phyloP scores from a whole-genome alignment of 2,329 filamentous ascomycete species.

The Cladosporium cucumerinum region DNA sequence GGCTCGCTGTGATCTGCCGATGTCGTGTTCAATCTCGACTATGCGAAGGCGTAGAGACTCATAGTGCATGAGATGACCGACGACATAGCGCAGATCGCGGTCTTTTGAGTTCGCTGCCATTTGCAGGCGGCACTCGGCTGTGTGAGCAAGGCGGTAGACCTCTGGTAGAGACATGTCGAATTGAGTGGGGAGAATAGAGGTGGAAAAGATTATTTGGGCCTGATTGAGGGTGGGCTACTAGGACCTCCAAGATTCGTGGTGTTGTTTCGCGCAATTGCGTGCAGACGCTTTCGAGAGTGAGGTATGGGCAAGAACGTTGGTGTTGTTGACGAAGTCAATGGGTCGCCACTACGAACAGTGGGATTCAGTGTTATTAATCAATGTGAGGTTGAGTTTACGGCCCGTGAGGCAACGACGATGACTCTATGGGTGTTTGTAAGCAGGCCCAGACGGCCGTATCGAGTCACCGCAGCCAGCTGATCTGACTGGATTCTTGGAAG shows the following conservation, averaged over 20 bases:
- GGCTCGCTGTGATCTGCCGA: constrained; percentile 25
- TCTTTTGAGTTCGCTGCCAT: constrained; percentile 33
- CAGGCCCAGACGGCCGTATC: constrained; percentile 1
- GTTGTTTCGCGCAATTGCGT: background rate
- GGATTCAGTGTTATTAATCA: constrained; percentile 15
- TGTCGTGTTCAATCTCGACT: constrained; percentile 36
- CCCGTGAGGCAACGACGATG: constrained; percentile 11
- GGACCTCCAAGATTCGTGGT: background rate
- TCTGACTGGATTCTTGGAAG: constrained; percentile 4
- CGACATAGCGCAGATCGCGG: constrained; percentile 35
- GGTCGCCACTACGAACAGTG: background rate
- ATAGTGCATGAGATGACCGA: constrained; percentile 37
- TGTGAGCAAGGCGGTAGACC: constrained; percentile 35
- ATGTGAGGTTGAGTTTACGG: constrained; percentile 16
- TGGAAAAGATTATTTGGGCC: background rate
- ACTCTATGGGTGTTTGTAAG: constrained; percentile 12
- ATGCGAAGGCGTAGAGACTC: constrained; percentile 34
- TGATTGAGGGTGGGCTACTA: background rate
- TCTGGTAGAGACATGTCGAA: constrained; percentile 33
- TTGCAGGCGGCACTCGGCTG: constrained; percentile 35
- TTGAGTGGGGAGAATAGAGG: background rate
- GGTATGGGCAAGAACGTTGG: background rate
- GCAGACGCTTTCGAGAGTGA: background rate
- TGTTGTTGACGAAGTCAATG: background rate
- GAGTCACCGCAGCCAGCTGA: constrained; percentile 14